phyloP scores from a whole-genome alignment of 2,329 filamentous ascomycete genomes.

The Epicoccum nigrum region DNA sequence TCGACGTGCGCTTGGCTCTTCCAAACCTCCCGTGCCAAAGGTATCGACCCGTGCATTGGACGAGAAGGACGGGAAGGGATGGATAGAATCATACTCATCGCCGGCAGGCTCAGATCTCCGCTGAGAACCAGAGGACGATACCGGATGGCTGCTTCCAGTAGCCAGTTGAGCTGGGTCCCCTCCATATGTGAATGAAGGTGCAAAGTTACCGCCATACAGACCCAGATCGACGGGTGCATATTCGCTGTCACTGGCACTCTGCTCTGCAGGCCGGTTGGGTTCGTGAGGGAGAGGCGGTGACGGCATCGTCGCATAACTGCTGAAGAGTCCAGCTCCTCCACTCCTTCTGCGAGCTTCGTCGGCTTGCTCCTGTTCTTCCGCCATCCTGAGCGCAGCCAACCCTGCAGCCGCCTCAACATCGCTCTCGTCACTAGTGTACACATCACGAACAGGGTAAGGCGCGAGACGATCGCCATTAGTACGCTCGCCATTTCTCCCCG shows the following conservation, averaged over 20 bases:
- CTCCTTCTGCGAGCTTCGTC: conserved; percentile 65
- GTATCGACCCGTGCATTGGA: conserved; percentile 79
- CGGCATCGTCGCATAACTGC: conserved; percentile 51
- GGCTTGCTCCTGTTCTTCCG: conserved; percentile 75
- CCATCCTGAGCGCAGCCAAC: conserved; percentile 80
- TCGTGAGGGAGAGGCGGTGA: conserved; percentile 50
- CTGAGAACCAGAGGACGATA: conserved; percentile 54
- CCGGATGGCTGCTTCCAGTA: conserved; percentile 45
- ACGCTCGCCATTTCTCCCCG: conserved; percentile 43
- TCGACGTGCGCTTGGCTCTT: conserved; percentile 72
- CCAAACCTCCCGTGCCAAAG: conserved; percentile 85
- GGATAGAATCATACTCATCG: conserved; percentile 56
- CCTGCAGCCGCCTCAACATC: conserved; percentile 88
- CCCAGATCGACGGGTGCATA: conserved; percentile 74
- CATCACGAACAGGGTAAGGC: conserved; percentile 40
- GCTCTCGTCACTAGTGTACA: conserved; percentile 69
- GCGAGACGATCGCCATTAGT: conserved; percentile 57
- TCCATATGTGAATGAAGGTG: conserved; percentile 66
- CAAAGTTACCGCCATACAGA: conserved; percentile 74
- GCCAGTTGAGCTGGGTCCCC: conserved; percentile 54
- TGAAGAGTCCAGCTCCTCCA: conserved; percentile 59
- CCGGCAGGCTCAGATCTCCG: conserved; percentile 52
- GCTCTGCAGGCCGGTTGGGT: conserved; percentile 22
- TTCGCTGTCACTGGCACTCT: conserved; percentile 67
- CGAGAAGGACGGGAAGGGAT: conserved; percentile 63